phyloP scores from a whole-genome alignment of 2,329 filamentous ascomycete species.

The Thermomyces lanuginosus region DNA sequence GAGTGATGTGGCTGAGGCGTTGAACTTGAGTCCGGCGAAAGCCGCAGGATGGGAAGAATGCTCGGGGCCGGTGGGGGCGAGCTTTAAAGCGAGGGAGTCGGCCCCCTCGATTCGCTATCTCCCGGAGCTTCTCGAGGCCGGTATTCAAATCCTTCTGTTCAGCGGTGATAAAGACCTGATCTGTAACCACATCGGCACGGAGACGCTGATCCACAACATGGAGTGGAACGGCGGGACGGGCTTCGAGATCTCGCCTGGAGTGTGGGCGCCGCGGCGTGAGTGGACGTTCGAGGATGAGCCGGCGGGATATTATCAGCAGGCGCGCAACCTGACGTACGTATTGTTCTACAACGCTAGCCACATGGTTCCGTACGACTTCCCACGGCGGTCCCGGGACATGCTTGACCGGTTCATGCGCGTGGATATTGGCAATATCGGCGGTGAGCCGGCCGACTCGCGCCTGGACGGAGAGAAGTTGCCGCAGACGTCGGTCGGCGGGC shows the following conservation, averaged over 20 bases:
- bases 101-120: constrained; percentile 57
- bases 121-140: constrained; percentile 57
- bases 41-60: constrained; percentile 86
- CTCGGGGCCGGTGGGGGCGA: constrained; percentile 55
- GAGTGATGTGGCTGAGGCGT: constrained; percentile 57
- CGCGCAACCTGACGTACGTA: constrained; percentile 88
- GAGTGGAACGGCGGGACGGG: constrained; percentile 82
- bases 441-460: constrained; percentile 56
- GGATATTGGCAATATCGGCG: constrained; percentile 78
- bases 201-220: constrained; percentile 77
- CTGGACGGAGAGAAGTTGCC: constrained; percentile 75
- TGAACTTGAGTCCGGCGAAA: constrained; percentile 71
- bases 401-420: constrained; percentile 90
- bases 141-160: constrained; percentile 66
- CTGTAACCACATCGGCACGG: constrained; percentile 92
- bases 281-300: constrained; percentile 85
- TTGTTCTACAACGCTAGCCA: constrained; percentile 91
- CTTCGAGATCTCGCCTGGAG: constrained; percentile 73
- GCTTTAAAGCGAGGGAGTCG: constrained; percentile 56
- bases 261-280: constrained; percentile 77
- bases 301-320: constrained; percentile 85
- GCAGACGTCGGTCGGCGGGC: constrained; percentile 59
- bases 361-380: constrained; percentile 94
- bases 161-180: constrained; percentile 89
- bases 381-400: constrained; percentile 81